phyloP scores from a whole-genome alignment of 441 rosid genomes.

The Cnidoscolus chayamansa region DNA sequence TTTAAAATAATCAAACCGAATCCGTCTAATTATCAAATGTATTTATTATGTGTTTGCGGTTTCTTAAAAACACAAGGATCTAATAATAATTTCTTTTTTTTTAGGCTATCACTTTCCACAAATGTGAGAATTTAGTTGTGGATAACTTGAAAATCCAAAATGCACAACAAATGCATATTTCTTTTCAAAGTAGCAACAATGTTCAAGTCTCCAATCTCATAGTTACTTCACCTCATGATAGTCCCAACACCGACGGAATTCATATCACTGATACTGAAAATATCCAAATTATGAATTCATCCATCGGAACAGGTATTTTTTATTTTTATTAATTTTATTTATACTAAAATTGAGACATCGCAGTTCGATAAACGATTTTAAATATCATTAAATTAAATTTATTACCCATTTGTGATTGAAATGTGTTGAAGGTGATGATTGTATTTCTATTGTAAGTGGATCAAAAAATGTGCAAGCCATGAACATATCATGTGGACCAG shows the following conservation, averaged over 20 bases:
- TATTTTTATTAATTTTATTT: too few relatives aligned
- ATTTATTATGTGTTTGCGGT: too few relatives aligned
- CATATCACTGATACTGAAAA: slow-evolving; percentile 54
- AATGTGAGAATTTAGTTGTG: slow-evolving; percentile 45
- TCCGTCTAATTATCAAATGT: too few relatives aligned
- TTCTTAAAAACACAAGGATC: too few relatives aligned
- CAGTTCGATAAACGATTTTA: too few relatives aligned
- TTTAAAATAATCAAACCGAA: too few relatives aligned
- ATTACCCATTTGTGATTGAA: too few relatives aligned
- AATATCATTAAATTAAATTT: too few relatives aligned
- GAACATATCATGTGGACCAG: slow-evolving; percentile 71
- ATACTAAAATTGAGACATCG: too few relatives aligned
- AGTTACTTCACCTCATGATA: slow-evolving; percentile 50
- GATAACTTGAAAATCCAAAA: slow-evolving; percentile 49
- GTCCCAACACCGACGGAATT: slow-evolving; percentile 89
- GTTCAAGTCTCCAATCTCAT: slow-evolving; percentile 43
- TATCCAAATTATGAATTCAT: slow-evolving; percentile 44
- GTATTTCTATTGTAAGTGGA: slow-evolving; percentile 72
- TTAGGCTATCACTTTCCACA: slow-evolving; percentile 61
- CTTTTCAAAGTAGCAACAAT: slow-evolving; percentile 45
- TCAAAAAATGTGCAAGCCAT: slow-evolving; percentile 54
- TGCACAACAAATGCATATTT: slow-evolving; percentile 68
- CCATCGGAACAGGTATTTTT: slow-evolving; percentile 54
- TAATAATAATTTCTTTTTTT: too few relatives aligned
- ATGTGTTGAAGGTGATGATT: slow-evolving; percentile 64